Conservation (phyloP, 306 rosid genomes). For the Chamaecrista fasciculata region DNA sequence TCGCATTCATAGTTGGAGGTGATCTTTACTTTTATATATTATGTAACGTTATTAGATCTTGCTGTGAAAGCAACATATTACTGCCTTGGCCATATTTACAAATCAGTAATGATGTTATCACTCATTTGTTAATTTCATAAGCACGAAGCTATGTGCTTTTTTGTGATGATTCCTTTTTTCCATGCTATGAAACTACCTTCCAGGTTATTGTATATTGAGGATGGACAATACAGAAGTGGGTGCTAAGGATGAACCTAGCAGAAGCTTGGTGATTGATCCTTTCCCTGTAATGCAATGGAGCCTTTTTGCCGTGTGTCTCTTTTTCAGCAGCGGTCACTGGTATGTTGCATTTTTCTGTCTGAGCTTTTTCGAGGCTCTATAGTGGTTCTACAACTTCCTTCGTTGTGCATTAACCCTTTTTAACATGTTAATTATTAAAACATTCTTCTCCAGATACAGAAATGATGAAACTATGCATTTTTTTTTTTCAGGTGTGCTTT, state of each 20-base stretch:
- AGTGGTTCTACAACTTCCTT: conserved; percentile 8
- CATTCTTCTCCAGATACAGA: conserved; percentile 15
- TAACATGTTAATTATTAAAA: neutral
- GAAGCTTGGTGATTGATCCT: conserved; percentile 38
- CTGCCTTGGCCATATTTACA: conserved; percentile 3
- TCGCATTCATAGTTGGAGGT: conserved; percentile 82
- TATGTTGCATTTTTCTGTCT: conserved; percentile 40
- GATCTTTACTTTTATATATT: conserved; percentile 26
- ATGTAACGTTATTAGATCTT: conserved; percentile 15
- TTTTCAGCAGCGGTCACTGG: conserved; percentile 98
- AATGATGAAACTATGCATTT: neutral
- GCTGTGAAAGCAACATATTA: conserved; percentile 12
- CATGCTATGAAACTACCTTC: conserved; percentile 26
- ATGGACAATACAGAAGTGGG: conserved; percentile 40
- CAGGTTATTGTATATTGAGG: conserved; percentile 81
- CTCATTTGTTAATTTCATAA: neutral
- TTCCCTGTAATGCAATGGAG: conserved; percentile 82
- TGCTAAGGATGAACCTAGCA: conserved; percentile 38
- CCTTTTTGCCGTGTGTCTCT: conserved; percentile 77
- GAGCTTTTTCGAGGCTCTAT: neutral
- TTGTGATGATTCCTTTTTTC: conserved; percentile 7
- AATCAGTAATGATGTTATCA: conserved; percentile 22
- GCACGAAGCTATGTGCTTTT: conserved; percentile 13
- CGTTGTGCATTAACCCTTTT: neutral
- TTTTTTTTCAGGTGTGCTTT: conserved; percentile 85